phyloP scores from a whole-genome alignment of 164 flowering plant species.

The Akebia trifoliata region DNA sequence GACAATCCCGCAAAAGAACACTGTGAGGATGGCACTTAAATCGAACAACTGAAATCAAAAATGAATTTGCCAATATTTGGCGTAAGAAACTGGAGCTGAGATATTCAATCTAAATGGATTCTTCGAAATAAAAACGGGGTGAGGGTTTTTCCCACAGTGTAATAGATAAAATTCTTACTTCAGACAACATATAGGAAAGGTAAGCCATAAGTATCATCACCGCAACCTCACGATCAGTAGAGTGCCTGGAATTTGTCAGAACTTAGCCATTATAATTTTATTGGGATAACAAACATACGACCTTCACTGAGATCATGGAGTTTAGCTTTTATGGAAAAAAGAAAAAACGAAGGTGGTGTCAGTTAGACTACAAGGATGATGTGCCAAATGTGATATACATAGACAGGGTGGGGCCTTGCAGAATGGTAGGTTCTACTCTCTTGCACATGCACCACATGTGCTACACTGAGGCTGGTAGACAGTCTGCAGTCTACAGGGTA shows the following conservation, averaged over 20 bases:
- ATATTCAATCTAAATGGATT: slow-evolving; percentile 1
- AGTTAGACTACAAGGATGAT: no score
- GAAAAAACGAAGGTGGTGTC: not conserved
- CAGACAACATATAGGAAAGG: slow-evolving; percentile 79
- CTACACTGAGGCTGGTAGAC: not conserved
- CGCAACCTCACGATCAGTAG: slow-evolving; percentile 90
- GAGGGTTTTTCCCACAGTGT: not conserved
- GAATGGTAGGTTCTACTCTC: no score
- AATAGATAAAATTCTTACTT: slow-evolving; percentile 36
- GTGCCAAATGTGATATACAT: no score
- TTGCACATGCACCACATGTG: not conserved
- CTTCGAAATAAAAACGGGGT: not conserved
- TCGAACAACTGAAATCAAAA: slow-evolving; percentile 54
- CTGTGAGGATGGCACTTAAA: slow-evolving; percentile 54
- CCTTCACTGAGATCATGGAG: not conserved
- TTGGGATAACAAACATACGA: not conserved
- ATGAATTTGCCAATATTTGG: slow-evolving; percentile 5
- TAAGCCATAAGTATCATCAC: slow-evolving; percentile 91
- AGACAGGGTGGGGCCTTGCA: no score
- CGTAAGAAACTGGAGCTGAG: not conserved
- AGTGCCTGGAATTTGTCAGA: slow-evolving; percentile 47
- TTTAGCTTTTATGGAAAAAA: no score
- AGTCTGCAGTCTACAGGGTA: slow-evolving; percentile 1
- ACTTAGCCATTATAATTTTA: not conserved
- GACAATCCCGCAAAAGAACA: slow-evolving; percentile 58